phyloP scores from a whole-genome alignment of 2,329 filamentous ascomycete species.

The Drechmeria coniospora region DNA sequence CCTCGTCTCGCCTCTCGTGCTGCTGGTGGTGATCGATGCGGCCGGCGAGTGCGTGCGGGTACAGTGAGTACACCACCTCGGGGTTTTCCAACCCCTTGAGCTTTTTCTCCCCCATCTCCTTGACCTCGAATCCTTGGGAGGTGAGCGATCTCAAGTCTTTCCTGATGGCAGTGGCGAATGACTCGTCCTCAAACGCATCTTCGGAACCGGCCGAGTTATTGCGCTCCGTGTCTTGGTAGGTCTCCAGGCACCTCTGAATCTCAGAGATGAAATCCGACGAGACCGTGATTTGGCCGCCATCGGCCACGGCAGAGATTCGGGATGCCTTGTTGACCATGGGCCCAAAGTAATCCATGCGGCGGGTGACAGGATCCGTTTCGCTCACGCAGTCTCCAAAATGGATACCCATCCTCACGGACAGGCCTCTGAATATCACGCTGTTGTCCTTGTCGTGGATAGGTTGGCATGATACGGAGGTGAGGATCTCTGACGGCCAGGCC shows the following conservation, averaged over 20 bases:
- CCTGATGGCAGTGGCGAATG: constrained; percentile 60
- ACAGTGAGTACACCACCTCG: constrained; percentile 88
- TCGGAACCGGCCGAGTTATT: constrained; percentile 53
- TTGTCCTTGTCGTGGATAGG: constrained; percentile 71
- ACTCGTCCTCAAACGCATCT: constrained; percentile 54
- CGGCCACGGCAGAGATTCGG: constrained; percentile 83
- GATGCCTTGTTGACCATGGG: constrained; percentile 98
- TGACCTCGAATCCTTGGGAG: constrained; percentile 89
- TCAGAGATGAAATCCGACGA: constrained; percentile 95
- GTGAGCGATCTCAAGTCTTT: constrained; percentile 77
- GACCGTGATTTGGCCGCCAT: constrained; percentile 92
- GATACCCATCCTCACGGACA: constrained; percentile 94
- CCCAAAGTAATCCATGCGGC: constrained; percentile 98
- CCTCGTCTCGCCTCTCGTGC: constrained; percentile 27
- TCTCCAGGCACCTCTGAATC: constrained; percentile 79
- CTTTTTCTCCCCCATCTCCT: constrained; percentile 88
- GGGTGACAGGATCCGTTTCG: constrained; percentile 88
- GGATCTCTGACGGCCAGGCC: constrained; percentile 83
- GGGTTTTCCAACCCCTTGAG: constrained; percentile 96
- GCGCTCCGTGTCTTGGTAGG: constrained; percentile 72
- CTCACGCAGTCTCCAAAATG: constrained; percentile 92
- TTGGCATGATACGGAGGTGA: constrained; percentile 74
- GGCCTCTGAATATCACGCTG: constrained; percentile 78
- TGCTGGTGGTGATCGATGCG: constrained; percentile 56
- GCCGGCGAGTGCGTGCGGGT: constrained; percentile 74